phyloP scores from a whole-genome alignment of 1,139 yeast species.

The Saccharomyces hybrid region DNA sequence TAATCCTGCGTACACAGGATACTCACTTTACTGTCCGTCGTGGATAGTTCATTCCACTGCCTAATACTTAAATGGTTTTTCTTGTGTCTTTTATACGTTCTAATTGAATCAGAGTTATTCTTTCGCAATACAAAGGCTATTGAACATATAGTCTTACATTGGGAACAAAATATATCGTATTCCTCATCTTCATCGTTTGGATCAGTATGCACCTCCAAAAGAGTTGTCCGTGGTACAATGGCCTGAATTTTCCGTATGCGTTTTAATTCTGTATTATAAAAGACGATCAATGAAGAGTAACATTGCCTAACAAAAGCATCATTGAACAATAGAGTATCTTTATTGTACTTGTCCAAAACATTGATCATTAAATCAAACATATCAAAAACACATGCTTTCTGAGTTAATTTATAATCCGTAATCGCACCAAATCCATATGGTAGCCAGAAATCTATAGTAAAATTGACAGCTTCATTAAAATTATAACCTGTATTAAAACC shows the following conservation, averaged over 20 bases:
- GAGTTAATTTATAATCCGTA: conserved; percentile 41
- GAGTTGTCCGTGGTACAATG: neutral
- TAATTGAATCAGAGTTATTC: neutral
- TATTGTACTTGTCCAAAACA: conserved; percentile 12
- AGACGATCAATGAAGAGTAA: conserved; percentile 7
- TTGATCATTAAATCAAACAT: conserved; percentile 32
- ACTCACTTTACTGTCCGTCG: neutral
- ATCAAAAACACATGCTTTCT: conserved; percentile 34
- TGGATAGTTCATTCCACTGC: conserved; percentile 12
- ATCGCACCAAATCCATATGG: conserved; percentile 54
- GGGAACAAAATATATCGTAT: conserved; percentile 27
- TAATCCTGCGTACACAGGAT: conserved; percentile 21
- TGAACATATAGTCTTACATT: conserved; percentile 34
- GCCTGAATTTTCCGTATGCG: neutral
- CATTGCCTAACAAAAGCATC: conserved; percentile 21
- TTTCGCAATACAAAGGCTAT: conserved; percentile 25
- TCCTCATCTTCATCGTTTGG: conserved; percentile 15
- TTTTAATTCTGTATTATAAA: conserved; percentile 6
- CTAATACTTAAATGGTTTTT: conserved; percentile 14
- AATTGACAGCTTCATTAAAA: conserved; percentile 74
- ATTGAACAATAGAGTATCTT: conserved; percentile 7
- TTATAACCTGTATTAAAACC: conserved; percentile 75
- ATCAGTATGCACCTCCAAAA: neutral
- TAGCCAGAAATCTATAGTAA: conserved; percentile 64
- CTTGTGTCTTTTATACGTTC: conserved; percentile 4